A percentile compares a stretch with the other conserved stretches of the same genome.
Conservation (phyloP, 1,139 yeast genomes). For the Candida sp. region DNA sequence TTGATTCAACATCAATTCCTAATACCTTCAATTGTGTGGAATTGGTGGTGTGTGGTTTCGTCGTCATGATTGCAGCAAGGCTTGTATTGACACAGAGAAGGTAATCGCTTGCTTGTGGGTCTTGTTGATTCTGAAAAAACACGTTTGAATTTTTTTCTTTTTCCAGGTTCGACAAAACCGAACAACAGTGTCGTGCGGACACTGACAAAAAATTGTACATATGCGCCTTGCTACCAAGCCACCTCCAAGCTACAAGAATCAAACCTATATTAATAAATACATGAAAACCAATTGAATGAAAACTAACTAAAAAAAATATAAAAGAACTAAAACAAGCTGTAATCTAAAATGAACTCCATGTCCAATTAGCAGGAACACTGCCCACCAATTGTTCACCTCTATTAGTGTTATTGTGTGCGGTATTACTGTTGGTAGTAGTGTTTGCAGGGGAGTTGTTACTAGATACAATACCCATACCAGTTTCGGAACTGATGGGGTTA, state of each 20-base stretch:
- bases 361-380: conserved; percentile 78
- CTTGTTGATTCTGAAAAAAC: neutral
- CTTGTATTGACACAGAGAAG: neutral
- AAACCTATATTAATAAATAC: neutral
- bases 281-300: neutral
- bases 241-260: neutral
- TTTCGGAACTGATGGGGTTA: neutral
- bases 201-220: neutral
- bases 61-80: neutral
- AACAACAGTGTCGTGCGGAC: neutral
- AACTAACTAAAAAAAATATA: neutral
- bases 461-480: neutral
- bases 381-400: conserved; percentile 46
- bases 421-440: neutral
- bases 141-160: conserved; percentile 1
- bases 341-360: conserved; percentile 67
- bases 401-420: conserved; percentile 7
- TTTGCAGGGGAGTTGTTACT: neutral
- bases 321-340: neutral
- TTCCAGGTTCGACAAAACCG: neutral
- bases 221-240: neutral
- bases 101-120: neutral
- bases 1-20: conserved; percentile 43
- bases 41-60: neutral
- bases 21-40: conserved; percentile 26